Evolutionary conservation across 2,329 filamentous ascomycete species (phyloP).

Genomic region (Cryphonectria naterciae): DNA sequence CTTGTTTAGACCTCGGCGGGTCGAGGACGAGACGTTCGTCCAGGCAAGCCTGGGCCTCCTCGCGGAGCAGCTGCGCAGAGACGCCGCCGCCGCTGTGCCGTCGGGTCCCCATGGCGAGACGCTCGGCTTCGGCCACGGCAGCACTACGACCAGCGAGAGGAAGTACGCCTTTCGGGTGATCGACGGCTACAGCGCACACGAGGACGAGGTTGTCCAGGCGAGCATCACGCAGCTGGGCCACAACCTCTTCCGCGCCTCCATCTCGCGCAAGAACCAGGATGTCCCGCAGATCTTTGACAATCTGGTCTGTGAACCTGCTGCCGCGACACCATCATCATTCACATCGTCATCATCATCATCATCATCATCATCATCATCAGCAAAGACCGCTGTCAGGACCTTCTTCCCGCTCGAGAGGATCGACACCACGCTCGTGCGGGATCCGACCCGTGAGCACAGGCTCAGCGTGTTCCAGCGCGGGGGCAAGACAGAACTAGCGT

Average conservation of each 20-base stretch:
- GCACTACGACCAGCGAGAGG: conserved; percentile 46
- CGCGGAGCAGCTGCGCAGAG: conserved; percentile 49
- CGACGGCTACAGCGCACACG: conserved; percentile 67
- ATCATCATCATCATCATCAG: conserved; percentile 21
- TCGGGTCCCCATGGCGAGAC: conserved; percentile 50
- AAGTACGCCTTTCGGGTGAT: conserved; percentile 57
- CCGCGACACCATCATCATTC: conserved; percentile 33
- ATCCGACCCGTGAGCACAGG: conserved; percentile 54
- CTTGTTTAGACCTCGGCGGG: conserved; percentile 68
- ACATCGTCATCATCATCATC: neutral
- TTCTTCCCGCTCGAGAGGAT: conserved; percentile 84
- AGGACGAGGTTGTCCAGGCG: conserved; percentile 64
- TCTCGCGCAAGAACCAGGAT: conserved; percentile 48
- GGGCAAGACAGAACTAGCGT: conserved; percentile 59
- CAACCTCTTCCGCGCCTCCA: conserved; percentile 50
- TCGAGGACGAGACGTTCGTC: conserved; percentile 75
- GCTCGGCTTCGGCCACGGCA: conserved; percentile 58
- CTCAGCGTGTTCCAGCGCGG: conserved; percentile 79
- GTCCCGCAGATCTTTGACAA: conserved; percentile 47
- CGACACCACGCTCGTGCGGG: conserved; percentile 74
- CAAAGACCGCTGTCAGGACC: conserved; percentile 58
- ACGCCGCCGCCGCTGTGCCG: conserved; percentile 20
- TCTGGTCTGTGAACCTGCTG: conserved; percentile 47
- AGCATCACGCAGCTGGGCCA: conserved; percentile 52
- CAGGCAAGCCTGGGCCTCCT: conserved; percentile 84